Base-by-base conservation (phyloP, 1,139 yeast species). In the Dujonia santamariae region DNA sequence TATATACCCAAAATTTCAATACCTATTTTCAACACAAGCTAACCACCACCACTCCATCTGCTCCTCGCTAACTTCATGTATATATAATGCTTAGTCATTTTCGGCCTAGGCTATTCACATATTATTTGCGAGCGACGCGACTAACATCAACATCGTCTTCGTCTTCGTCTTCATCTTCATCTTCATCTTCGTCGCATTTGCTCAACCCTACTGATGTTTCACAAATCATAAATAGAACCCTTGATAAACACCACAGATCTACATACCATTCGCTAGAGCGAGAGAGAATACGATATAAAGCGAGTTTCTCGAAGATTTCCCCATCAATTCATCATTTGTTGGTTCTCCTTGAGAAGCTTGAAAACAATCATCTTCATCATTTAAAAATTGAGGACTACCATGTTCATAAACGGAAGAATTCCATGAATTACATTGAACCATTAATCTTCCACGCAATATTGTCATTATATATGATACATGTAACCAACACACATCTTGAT, bases 211-310 rank as follows among this genome's bases (percentile, higher is more conserved):
- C 9, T 21, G 11, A 21, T 8, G 11, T 21, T 4, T 13, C 24
- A 5, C 4, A 21, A 21, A 19, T 28, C 18, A 6, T 26, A 22
- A 15, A 43, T 6, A 39, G 48, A 32, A 37, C 48, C 5, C 26
- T 42, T 20, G 68, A 62, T 40, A 54, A 53, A 34, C 35, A 45
- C 15, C 67, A 61, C 41, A 47, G 67, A 27, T 41, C 48, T n/a
- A 34, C 42, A 5, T 50, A 44, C 36, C 49, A 51, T 23, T 38
- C 48, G 19, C 35, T 58, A 14, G 45, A 42, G 7, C 47, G 54
- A 31, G 51, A 55, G 19, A 38, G 46, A 4, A 32, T 18, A 4
- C 37, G 43, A 12, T 62, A 58, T 36, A 42, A 48, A 6, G 42
- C 44, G 31, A 26, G 21, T 2, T 27, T 21, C 7, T 40, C 52